Percentiles rank a stretch among this genome's conserved stretches.
Evolutionary conservation across 2,329 filamentous ascomycete genomes (phyloP).

Genomic region (Fusarium buharicum): DNA sequence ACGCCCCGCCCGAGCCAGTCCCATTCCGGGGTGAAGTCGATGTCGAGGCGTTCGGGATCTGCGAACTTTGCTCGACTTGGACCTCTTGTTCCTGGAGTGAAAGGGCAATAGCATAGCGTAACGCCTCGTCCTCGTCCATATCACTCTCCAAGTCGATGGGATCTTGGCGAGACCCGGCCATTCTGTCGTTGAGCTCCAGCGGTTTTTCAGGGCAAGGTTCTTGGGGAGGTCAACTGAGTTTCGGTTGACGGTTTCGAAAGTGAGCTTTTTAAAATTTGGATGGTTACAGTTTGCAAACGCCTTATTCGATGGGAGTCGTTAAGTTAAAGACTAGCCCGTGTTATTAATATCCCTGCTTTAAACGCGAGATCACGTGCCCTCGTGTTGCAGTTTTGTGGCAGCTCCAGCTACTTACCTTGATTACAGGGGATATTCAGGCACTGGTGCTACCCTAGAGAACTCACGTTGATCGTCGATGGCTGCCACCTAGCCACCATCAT

Average conservation of each 20-base stretch:
- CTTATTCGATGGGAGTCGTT: conserved; percentile 14
- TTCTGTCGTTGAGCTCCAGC: conserved; percentile 22
- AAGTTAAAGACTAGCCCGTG: conserved; percentile 19
- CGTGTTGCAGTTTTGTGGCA: conserved; percentile 20
- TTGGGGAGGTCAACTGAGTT: conserved; percentile 30
- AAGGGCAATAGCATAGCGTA: conserved; percentile 69
- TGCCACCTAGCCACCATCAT: not conserved
- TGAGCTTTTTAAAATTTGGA: conserved; percentile 28
- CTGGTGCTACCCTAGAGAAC: conserved; percentile 7
- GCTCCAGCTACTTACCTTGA: too few species aligned
- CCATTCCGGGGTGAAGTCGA: conserved; percentile 32
- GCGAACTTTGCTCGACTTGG: conserved; percentile 29
- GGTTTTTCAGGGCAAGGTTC: conserved; percentile 18
- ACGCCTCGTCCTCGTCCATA: conserved; percentile 66
- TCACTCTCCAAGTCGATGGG: conserved; percentile 46
- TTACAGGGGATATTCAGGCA: not conserved
- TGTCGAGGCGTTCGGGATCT: conserved; percentile 30
- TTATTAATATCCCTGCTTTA: conserved; percentile 34
- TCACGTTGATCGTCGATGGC: not conserved
- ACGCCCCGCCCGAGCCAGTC: conserved; percentile 29
- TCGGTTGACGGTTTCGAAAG: conserved; percentile 38
- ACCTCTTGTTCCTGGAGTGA: conserved; percentile 57
- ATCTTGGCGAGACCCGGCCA: conserved; percentile 40
- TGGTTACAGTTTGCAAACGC: conserved; percentile 17
- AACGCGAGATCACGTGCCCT: conserved; percentile 46